A percentile compares a stretch with the other conserved stretches of the same genome.
phyloP scores from a whole-genome alignment of 371 early-diverging fungal genomes.

The Zancudomyces culisetae region DNA sequence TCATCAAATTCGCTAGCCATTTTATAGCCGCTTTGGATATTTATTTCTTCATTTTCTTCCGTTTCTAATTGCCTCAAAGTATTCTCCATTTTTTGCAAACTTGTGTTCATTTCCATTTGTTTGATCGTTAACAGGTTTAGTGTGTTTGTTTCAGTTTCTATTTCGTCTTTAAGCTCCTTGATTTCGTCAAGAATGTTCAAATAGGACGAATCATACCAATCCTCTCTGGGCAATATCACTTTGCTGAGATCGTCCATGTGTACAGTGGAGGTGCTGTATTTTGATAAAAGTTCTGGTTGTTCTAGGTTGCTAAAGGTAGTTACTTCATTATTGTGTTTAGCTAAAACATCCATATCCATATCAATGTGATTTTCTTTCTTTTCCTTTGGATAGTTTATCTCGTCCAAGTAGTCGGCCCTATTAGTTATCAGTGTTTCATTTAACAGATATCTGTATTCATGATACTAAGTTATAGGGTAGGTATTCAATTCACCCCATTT shows the following conservation, averaged over 20 bases:
- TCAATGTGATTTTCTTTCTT: not conserved
- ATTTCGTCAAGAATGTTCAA: not conserved
- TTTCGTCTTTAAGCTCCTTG: not conserved
- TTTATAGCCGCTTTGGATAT: not conserved
- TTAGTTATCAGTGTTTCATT: too few species aligned
- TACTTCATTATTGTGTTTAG: not conserved
- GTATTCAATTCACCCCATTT: too few species aligned
- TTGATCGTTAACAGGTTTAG: not conserved
- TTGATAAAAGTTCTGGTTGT: not conserved
- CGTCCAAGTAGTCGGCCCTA: not conserved
- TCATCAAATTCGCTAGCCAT: too few species aligned
- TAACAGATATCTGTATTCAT: too few species aligned
- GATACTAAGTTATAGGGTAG: too few species aligned
- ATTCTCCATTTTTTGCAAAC: not conserved
- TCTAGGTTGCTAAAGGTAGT: not conserved
- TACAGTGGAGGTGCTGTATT: not conserved
- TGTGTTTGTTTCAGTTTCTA: not conserved
- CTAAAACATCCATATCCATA: not conserved
- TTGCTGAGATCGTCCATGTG: not conserved
- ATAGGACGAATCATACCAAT: not conserved
- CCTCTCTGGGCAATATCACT: not conserved
- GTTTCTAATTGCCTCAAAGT: not conserved
- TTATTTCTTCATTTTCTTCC: not conserved
- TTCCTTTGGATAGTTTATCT: not conserved
- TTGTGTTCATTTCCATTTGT: not conserved